A percentile compares a stretch with the other conserved stretches of the same genome.
Conservation (phyloP, 805 yeast genomes). For the Saccharomycopsis vini region DNA sequence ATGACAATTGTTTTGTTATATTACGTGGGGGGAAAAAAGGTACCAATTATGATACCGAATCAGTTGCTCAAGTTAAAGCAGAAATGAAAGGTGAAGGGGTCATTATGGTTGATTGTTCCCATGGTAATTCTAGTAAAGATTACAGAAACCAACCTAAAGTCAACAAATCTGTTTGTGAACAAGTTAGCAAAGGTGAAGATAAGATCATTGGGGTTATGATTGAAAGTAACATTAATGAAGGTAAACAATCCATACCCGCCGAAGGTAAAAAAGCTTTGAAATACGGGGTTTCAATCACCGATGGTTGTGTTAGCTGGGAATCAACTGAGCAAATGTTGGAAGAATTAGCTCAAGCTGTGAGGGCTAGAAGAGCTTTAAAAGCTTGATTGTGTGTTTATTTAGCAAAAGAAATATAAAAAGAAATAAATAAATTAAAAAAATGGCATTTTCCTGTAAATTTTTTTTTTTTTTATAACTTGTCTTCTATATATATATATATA, state of each 20-base stretch:
- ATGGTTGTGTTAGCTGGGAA: slow-evolving; percentile 92
- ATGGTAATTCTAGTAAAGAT: slow-evolving; percentile 88
- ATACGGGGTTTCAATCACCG: slow-evolving; percentile 95
- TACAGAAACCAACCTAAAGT: slow-evolving; percentile 91
- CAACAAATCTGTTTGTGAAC: slow-evolving; percentile 67
- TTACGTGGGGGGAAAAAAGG: slow-evolving; percentile 94
- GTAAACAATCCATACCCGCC: slow-evolving; percentile 85
- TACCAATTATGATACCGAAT: slow-evolving; percentile 76
- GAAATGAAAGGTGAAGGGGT: slow-evolving; percentile 28
- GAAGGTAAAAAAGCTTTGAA: slow-evolving; percentile 66
- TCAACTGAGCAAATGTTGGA: slow-evolving; percentile 66
- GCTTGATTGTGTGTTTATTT: neutral
- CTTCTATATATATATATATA: too few species aligned
- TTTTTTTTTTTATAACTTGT: too few species aligned
- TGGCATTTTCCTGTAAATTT: too few species aligned
- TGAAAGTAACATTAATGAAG: slow-evolving; percentile 85
- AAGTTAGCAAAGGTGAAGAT: slow-evolving; percentile 64
- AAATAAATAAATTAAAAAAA: neutral
- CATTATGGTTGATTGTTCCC: slow-evolving; percentile 95
- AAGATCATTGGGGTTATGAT: slow-evolving; percentile 92
- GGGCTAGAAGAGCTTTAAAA: slow-evolving; percentile 50
- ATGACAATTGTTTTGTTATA: slow-evolving; percentile 81
- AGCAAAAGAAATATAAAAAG: neutral
- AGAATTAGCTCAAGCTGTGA: slow-evolving; percentile 70
- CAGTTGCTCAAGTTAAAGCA: slow-evolving; percentile 47